Evolutionary conservation across 2,329 filamentous ascomycete genomes (phyloP).

Genomic region (Cryphonectria radicalis): DNA sequence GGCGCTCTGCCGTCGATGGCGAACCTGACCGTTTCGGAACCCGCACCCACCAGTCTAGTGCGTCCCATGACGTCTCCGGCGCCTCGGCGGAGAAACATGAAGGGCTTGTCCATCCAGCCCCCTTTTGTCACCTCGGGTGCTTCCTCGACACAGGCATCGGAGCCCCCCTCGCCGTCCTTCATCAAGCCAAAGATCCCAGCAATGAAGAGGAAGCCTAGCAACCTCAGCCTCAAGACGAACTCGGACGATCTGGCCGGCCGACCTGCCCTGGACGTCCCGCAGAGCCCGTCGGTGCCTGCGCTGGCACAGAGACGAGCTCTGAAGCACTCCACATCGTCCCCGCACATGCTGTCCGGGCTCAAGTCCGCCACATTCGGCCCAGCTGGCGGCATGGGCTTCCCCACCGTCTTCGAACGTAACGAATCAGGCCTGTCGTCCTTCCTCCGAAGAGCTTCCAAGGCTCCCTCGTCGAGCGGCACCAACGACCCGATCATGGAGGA

Average conservation of each 20-base stretch:
- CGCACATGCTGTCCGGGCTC: conserved; percentile 65
- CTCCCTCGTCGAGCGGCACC: conserved; percentile 37
- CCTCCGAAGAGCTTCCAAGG: conserved; percentile 54
- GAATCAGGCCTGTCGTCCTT: conserved; percentile 64
- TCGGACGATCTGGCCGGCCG: conserved; percentile 59
- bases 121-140: conserved; percentile 53
- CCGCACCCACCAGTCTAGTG: conserved; percentile 43
- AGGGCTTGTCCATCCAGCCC: conserved; percentile 79
- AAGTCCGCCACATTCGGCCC: conserved; percentile 65
- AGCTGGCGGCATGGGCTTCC: conserved; percentile 66
- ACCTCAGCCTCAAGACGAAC: conserved; percentile 76
- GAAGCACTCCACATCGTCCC: conserved; percentile 70
- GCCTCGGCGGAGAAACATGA: conserved; percentile 80
- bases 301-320: conserved; percentile 66
- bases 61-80: conserved; percentile 71
- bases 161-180: conserved; percentile 75
- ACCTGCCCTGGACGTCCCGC: conserved; percentile 57
- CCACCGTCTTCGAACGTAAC: conserved; percentile 63
- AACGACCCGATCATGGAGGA: conserved; percentile 57
- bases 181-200: conserved; percentile 77
- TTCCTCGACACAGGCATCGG: conserved; percentile 58
- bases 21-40: conserved; percentile 51
- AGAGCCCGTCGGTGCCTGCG: conserved; percentile 59
- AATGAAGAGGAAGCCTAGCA: conserved; percentile 75
- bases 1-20: conserved; percentile 51